Evolutionary conservation across 805 yeast species (phyloP), one percentile per base, ranked within the genome.

Genomic region (Ogataea pilisensis): DNA sequence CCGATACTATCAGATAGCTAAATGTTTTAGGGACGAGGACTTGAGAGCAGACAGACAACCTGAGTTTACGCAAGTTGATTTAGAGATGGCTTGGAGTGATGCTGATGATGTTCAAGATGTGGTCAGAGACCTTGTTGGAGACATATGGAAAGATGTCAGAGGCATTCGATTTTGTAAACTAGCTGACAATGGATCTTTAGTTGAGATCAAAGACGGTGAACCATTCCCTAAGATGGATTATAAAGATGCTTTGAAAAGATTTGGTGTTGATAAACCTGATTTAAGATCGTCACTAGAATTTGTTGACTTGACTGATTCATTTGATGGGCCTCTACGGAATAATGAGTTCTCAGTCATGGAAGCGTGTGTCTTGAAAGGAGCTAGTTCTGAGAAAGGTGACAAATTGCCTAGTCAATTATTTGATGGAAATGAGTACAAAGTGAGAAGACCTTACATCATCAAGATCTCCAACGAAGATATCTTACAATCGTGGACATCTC

Each of bases 221-320:
- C 42, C 52, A 0, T 58, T 80, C 16, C 64, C 71, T 0, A 70
- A 69, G 41, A 52, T 91, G 42, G 66, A 76, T 1, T 93, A 93
- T 54, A 49, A 60, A 0, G 82, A 85, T 3, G 96, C 88, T 0
- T 69, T 93, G 61, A 57, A 75, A 2, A 68, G 64, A 16, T 93
- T 79, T 55, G 99, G 99, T 13, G 85, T 90, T 38, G 99, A 93
- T 58, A 93, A 93, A 60, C 99, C 99, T 0, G 98, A 93, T 60
- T 63, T 93, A 48, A 71, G 97, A 45, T 82, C 85, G 0, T 56
- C 65, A 1, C 48, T 87, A 25, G 57, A 69, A 26, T 75, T 88
- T 31, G 42, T 53, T 1, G 70, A 76, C 40, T 47, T 88, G n/a
- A 62, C 75, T 1, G 60, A 58, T 4, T 68, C 53, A 41, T 61